Percentiles rank a stretch among this genome's conserved stretches.
phyloP scores from a whole-genome alignment of 441 rosid species.

The Pelargonium myrrhifolium region DNA sequence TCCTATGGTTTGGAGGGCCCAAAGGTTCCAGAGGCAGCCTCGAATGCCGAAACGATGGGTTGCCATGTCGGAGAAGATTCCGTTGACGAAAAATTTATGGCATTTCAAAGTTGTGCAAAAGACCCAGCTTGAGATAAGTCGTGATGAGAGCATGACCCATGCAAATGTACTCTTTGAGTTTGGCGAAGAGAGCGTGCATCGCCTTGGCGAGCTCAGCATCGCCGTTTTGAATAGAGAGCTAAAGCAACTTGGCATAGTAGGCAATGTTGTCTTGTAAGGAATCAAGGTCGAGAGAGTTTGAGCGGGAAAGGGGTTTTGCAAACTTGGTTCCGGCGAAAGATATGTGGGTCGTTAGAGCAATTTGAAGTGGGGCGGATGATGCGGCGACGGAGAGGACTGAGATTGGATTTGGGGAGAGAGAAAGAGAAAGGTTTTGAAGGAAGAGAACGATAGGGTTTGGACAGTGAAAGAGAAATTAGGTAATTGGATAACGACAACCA shows the following conservation, averaged over 20 bases:
- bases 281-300: conserved; percentile 7
- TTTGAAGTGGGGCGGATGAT: conserved; percentile 19
- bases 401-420: conserved; percentile 16
- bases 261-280: neutral
- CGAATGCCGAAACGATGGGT: conserved; percentile 32
- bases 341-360: conserved; percentile 7
- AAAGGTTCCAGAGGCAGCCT: conserved; percentile 34
- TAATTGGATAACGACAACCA: neutral
- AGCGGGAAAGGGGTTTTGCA: conserved; percentile 19
- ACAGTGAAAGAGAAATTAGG: neutral
- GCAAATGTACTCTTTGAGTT: conserved; percentile 34
- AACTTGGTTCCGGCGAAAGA: conserved; percentile 4
- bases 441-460: neutral
- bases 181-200: conserved; percentile 53
- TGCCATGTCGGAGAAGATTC: conserved; percentile 24
- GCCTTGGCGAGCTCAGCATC: conserved; percentile 46
- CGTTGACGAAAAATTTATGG: no score
- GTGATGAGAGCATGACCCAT: conserved; percentile 47
- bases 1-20: conserved; percentile 34
- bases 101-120: conserved; percentile 28
- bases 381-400: conserved; percentile 21
- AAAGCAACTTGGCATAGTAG: conserved; percentile 33
- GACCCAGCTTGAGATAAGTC: conserved; percentile 57
- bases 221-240: conserved; percentile 35
- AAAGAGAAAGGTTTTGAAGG: conserved; percentile 17